These are phyloP conservation scores for Inga leiocalycina DNA, from an alignment of 306 rosid species.

Conservation along the genomic window DNA sequence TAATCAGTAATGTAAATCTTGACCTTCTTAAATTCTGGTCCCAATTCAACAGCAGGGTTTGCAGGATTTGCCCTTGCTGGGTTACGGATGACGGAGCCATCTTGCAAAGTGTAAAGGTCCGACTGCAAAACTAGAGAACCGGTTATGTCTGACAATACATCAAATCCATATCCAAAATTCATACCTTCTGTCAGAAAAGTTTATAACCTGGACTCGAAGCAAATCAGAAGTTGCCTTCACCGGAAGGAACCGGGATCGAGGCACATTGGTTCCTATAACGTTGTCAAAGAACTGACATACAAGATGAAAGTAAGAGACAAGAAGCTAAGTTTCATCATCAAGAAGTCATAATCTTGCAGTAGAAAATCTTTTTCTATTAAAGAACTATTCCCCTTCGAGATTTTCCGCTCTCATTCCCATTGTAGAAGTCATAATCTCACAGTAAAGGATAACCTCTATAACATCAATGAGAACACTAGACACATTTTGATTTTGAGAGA, in stretches of 20 bases:
- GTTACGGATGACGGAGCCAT: constrained; percentile 74
- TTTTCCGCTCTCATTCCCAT: background rate
- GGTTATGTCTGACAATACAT: constrained; percentile 15
- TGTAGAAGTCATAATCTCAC: background rate
- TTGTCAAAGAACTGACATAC: constrained; percentile 76
- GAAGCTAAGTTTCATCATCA: constrained; percentile 20
- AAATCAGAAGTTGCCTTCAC: constrained; percentile 98
- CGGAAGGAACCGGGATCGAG: constrained; percentile 97
- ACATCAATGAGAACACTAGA: constrained; percentile 8
- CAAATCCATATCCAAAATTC: constrained; percentile 15
- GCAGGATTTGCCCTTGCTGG: constrained; percentile 71
- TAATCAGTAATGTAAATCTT: constrained; percentile 15
- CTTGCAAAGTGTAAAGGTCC: constrained; percentile 81
- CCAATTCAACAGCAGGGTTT: constrained; percentile 91
- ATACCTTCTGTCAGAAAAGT: constrained; percentile 27
- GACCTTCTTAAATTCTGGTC: constrained; percentile 97
- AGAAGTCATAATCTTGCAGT: background rate
- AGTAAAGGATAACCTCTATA: background rate
- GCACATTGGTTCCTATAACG: constrained; percentile 90
- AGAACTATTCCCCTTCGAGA: background rate
- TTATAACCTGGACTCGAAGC: constrained; percentile 91
- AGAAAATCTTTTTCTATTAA: background rate
- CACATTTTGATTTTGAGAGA: background rate
- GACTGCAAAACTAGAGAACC: constrained; percentile 58
- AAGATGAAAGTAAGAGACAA: constrained; percentile 19